A percentile compares a stretch with the other conserved stretches of the same genome.
Evolutionary conservation across 2,329 filamentous ascomycete species (phyloP).

Genomic region (Knufia petricola): DNA sequence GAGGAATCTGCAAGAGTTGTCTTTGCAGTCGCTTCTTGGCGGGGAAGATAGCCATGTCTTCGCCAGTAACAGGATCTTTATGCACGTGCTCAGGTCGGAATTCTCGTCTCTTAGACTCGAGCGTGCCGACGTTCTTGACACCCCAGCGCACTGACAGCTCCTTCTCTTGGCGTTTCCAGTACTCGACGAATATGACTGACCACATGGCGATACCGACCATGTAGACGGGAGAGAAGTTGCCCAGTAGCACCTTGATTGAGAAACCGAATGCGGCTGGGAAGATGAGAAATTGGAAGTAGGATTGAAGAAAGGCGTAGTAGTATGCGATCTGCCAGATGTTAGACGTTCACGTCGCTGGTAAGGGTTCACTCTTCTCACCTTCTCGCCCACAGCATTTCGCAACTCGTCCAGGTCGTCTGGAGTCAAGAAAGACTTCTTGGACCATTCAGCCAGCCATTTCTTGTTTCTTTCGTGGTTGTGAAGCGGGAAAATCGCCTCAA

Average conservation of each 20-base stretch:
- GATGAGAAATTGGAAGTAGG: constrained; percentile 78
- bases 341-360: neutral
- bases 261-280: constrained; percentile 72
- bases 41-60: constrained; percentile 66
- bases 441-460: constrained; percentile 64
- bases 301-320: constrained; percentile 90
- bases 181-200: constrained; percentile 84
- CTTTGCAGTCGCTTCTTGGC: constrained; percentile 63
- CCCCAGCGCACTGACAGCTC: constrained; percentile 84
- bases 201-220: constrained; percentile 71
- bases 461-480: constrained; percentile 70
- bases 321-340: constrained; percentile 57
- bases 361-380: constrained; percentile 30
- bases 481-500: constrained; percentile 66
- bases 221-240: constrained; percentile 74
- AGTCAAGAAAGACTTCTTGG: constrained; percentile 59
- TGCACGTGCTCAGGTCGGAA: constrained; percentile 68
- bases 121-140: constrained; percentile 70
- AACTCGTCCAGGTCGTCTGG: constrained; percentile 62
- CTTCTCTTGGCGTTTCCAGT: constrained; percentile 87
- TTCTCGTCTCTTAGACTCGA: constrained; percentile 66
- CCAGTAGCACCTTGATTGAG: constrained; percentile 69
- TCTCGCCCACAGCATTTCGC: constrained; percentile 67
- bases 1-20: constrained; percentile 74
- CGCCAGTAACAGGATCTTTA: constrained; percentile 72